phyloP scores from a whole-genome alignment of 495 filamentous ascomycete species.

The Tricharina praecox region DNA sequence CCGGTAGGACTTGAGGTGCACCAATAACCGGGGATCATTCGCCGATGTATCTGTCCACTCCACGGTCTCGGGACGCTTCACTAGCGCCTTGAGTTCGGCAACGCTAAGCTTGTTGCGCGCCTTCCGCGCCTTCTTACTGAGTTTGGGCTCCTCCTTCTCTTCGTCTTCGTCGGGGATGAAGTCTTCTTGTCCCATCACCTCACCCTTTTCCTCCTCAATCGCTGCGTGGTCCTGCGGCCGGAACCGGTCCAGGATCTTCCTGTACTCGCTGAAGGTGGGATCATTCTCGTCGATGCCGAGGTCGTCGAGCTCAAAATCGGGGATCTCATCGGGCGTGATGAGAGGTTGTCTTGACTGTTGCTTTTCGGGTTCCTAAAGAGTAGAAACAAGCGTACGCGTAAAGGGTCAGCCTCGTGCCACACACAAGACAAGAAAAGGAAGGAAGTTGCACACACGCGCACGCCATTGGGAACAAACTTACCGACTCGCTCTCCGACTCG shows the following conservation, averaged over 20 bases:
- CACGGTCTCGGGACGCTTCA: conserved; percentile 79
- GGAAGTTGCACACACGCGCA: too few species aligned
- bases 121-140: conserved; percentile 90
- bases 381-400: conserved; percentile 4
- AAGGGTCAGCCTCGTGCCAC: too few species aligned
- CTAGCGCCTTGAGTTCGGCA: conserved; percentile 83
- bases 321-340: conserved; percentile 31
- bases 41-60: conserved; percentile 97
- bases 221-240: conserved; percentile 40
- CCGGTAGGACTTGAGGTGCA: conserved; percentile 84
- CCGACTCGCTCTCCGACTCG: conserved; percentile 22
- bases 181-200: conserved; percentile 73
- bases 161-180: conserved; percentile 76
- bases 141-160: conserved; percentile 48
- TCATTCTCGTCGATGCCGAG: conserved; percentile 44
- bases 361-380: conserved; percentile 15
- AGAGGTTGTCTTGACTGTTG: conserved; percentile 25
- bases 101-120: conserved; percentile 80
- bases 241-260: conserved; percentile 62
- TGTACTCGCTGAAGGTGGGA: conserved; percentile 68
- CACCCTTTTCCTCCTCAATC: conserved; percentile 64
- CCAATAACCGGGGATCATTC: conserved; percentile 69
- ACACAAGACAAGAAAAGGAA: too few species aligned
- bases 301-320: conserved; percentile 28
- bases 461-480: too few species aligned